Conservation (phyloP, 2,329 filamentous ascomycete species). For the Lachnellula cervina region DNA sequence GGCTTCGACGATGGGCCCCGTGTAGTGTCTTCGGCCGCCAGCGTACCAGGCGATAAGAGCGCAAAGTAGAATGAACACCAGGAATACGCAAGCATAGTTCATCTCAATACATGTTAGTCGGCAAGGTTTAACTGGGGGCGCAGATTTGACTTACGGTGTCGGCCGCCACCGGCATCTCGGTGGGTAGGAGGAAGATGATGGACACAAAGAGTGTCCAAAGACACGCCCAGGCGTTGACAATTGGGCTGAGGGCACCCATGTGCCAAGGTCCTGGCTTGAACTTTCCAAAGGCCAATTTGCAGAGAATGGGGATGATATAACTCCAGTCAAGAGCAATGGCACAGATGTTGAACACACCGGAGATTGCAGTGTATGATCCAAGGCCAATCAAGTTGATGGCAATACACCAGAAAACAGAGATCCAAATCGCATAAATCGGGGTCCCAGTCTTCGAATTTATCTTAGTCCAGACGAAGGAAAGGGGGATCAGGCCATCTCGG, state of each 20-base stretch:
- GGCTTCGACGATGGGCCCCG: conserved; percentile 37
- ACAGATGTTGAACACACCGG: conserved; percentile 50
- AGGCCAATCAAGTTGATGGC: conserved; percentile 55
- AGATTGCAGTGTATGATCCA: conserved; percentile 48
- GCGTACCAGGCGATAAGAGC: conserved; percentile 43
- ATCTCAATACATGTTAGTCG: conserved; percentile 34
- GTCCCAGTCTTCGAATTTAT: conserved; percentile 51
- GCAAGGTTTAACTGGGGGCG: not conserved
- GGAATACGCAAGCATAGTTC: conserved; percentile 51
- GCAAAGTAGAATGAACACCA: conserved; percentile 41
- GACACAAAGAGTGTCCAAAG: conserved; percentile 49
- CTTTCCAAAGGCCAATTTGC: conserved; percentile 44
- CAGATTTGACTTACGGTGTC: conserved; percentile 35
- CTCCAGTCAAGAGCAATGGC: conserved; percentile 51
- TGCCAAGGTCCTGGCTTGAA: conserved; percentile 50
- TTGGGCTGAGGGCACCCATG: conserved; percentile 38
- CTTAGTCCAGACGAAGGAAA: conserved; percentile 51
- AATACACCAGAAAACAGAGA: conserved; percentile 49
- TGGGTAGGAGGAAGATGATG: conserved; percentile 51
- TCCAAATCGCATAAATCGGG: conserved; percentile 56
- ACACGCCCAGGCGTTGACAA: conserved; percentile 45
- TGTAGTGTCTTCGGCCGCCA: conserved; percentile 43
- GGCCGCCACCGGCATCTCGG: conserved; percentile 40
- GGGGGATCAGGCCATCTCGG: conserved; percentile 55
- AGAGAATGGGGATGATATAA: conserved; percentile 52